Evolutionary conservation across 2,329 filamentous ascomycete genomes (phyloP), one percentile per base, ranked within the genome.

Genomic region (Fonsecaea nubica): DNA sequence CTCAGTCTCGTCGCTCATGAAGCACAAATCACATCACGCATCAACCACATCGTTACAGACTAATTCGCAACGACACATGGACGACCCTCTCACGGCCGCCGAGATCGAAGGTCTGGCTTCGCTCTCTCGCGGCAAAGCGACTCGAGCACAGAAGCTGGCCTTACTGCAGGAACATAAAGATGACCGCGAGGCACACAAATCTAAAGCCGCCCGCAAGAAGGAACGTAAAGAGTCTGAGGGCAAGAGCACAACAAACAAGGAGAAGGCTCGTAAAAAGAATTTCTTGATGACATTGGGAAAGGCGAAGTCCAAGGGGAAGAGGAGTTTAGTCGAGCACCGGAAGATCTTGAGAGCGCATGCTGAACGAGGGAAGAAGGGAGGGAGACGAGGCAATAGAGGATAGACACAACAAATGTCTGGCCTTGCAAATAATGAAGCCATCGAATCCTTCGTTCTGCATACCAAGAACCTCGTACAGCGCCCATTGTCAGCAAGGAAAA

Each of bases 211-310:
- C 15, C 89, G 92, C 76, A 86, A 91, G 74, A 92, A 92, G 84
- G 88, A 92, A 77, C 92, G 93, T 85, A 96, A 96, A 86, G 88
- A 90, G 74, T 85, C 88, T 1, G 87, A 93, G 80, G 95, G 95
- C 75, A 98, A 98, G 88, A 96, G 92, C 77, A 93, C 92, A 42
- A 98, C 94, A 72, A 99, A 99, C 81, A 92, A 91, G 82, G 95
- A 99, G 84, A 99, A 99, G 87, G 88, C 91, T 50, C 85, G 94
- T 73, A 92, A 92, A 86, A 99, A 99, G 91, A 99, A 99, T 80
- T 96, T 99, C 81, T 78, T 99, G 74, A 99, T 99, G 95, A 98
- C 94, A 45, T 81, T 99, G 67, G 92, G 94, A 66, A 98, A 99
- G 84, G 95, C 95, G 10, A 96, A 95, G 85, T 87, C 86, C 72